Evolutionary conservation across 495 filamentous ascomycete genomes (phyloP), one percentile per base, ranked within the genome.

Genomic region (Penicillium waksmanii): DNA sequence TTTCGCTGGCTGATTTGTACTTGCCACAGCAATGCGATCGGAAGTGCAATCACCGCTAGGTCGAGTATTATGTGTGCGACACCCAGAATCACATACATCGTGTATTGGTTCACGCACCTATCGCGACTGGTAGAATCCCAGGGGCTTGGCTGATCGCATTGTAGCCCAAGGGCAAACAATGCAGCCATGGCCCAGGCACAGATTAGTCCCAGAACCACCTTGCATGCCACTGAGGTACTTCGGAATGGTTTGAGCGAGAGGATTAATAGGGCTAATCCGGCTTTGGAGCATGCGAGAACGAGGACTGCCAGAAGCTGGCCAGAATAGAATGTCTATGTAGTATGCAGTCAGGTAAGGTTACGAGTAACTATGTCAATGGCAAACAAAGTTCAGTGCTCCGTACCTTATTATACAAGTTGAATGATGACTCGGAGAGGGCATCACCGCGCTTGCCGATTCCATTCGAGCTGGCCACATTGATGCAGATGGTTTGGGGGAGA

Each of bases 201-300:
- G 27, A 61, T 53, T 13, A 56, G 5, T 9, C 53, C 48, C 27
- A 61, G 43, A 13, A 42, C 18, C 17, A 56, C 6, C 21, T 53
- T 61, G 48, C 53, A 57, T 7, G 59, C 53, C 10, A 57, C 13
- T 3, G 40, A 40, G 3, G 23, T 61, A 19, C 21, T 50, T 2
- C 49, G 40, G n/a, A 64, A 64, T 1, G 62, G 62, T 25, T 61
- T 43, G 15, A 64, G 40, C 12, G 62, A 53, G 25, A 61, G 25
- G 1, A 64, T 44, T 3, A 64, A 54, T 3, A 61, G 53, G 15
- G 25, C 54, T 6, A 64, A 49, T 13, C 57, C 57, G 5, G 62
- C 57, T 48, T 64, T 64, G 9, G 62, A 64, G 8, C 38, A 64
- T 11, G 52, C 53, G 4, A 64, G n/a, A 12, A 64, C 57, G 12